Percentiles rank a stretch among this genome's conserved stretches.
Conservation (phyloP, 495 filamentous ascomycete genomes). For the Penicillium riverlandense region DNA sequence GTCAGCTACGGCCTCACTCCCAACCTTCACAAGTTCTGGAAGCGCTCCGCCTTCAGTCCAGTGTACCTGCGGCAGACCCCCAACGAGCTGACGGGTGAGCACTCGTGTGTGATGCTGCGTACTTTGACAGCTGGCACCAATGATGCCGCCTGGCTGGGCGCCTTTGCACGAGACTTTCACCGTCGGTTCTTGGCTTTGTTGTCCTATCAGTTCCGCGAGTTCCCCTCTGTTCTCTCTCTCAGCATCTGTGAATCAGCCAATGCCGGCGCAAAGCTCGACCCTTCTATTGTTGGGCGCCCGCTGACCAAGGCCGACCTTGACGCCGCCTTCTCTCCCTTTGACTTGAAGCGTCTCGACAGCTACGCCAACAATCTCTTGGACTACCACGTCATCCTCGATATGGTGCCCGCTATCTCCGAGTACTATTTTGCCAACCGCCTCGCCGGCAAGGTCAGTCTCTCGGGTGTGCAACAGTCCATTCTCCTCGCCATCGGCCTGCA, state of each 20-base stretch:
- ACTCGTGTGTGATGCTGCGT: slow-evolving; percentile 95
- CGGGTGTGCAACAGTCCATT: slow-evolving; percentile 74
- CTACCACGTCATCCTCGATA: slow-evolving; percentile 93
- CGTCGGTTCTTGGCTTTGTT: slow-evolving; percentile 79
- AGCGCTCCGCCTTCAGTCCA: slow-evolving; percentile 73
- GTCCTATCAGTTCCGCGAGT: slow-evolving; percentile 85
- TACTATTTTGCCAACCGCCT: slow-evolving; percentile 79
- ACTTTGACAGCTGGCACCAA: slow-evolving; percentile 51
- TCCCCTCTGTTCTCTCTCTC: slow-evolving; percentile 72
- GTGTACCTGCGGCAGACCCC: slow-evolving; percentile 94
- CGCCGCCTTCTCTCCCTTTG: slow-evolving; percentile 72
- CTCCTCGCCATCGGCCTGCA: slow-evolving; percentile 86
- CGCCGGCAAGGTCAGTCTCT: slow-evolving; percentile 56
- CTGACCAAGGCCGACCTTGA: slow-evolving; percentile 72
- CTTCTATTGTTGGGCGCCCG: slow-evolving; percentile 36
- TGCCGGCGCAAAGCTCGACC: slow-evolving; percentile 55
- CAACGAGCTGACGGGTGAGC: slow-evolving; percentile 94
- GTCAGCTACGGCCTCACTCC: slow-evolving; percentile 92
- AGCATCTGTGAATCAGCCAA: slow-evolving; percentile 84
- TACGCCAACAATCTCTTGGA: slow-evolving; percentile 97
- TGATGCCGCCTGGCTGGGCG: slow-evolving; percentile 77
- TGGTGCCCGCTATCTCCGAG: slow-evolving; percentile 72
- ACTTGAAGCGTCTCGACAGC: slow-evolving; percentile 87
- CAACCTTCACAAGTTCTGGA: slow-evolving; percentile 94
- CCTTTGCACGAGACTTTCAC: slow-evolving; percentile 90